Base-by-base conservation (phyloP, 805 yeast genomes). In the Clavispora vitiphila region DNA sequence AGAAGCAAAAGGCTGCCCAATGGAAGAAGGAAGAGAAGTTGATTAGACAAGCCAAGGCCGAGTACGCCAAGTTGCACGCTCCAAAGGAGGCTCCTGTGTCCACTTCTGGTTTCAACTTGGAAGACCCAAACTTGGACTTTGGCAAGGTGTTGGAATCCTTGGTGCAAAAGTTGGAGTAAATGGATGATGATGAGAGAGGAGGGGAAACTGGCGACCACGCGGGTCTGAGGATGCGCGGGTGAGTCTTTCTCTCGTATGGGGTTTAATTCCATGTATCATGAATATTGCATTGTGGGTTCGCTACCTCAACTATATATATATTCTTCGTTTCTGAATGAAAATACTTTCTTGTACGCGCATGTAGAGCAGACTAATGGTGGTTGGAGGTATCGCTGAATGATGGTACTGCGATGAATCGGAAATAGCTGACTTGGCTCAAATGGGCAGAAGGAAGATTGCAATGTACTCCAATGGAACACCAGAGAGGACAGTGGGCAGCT, bases 81-180 rank as follows among this genome's bases (percentile, higher is more conserved):
- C 71, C 71, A 53, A 72, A 72, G 44, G 53, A 67, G 35, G 71
- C 75, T 40, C 23, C 37, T 5, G 35, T 18, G 15, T 22, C 40
- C 18, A 25, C 44, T 16, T 20, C 40, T 18, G 76, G 78, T 40
- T 63, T 82, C 53, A 77, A 90, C 69, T 74, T 89, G 62, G 91
- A 87, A 58, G 96, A 89, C 68, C 93, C 95, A 52, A 84, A 89
- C 71, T 77, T 88, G 65, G 98, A 90, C 64, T 77, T 85, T 56
- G 96, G 79, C 41, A 69, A 72, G 50, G 84, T 79, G 37, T 77
- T 84, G 56, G 74, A 82, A 60, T 72, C 79, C 38, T 80, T 83
- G 55, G 75, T 84, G 51, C 82, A 78, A 54, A 75, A 78, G 53
- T 67, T 68, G 54, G 67, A 66, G 44, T 65, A 64, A 42, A 41